Evolutionary conservation across 2,329 filamentous ascomycete genomes (phyloP).

Genomic region (Penicillium sclerotigenum): DNA sequence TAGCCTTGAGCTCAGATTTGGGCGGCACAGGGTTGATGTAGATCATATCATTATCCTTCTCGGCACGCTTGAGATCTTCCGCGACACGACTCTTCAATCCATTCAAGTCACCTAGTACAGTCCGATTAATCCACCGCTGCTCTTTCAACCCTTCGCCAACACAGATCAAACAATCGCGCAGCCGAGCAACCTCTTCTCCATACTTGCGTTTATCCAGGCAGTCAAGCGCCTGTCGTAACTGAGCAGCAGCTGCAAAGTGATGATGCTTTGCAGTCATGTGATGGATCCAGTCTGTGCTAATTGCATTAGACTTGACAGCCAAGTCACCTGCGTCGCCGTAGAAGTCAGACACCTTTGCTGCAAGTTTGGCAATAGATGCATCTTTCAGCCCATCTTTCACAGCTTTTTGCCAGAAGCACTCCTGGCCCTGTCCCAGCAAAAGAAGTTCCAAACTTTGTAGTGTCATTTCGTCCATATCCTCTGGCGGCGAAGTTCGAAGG

Average conservation of each 20-base stretch:
- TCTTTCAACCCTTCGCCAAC: constrained; percentile 86
- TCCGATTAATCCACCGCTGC: constrained; percentile 74
- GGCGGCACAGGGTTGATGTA: constrained; percentile 82
- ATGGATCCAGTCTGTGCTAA: constrained; percentile 95
- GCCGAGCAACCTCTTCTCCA: constrained; percentile 86
- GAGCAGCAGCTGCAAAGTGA: constrained; percentile 92
- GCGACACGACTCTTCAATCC: constrained; percentile 76
- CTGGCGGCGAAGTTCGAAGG: constrained; percentile 76
- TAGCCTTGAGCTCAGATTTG: constrained; percentile 79
- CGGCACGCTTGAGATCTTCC: constrained; percentile 85
- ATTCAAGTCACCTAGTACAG: constrained; percentile 76
- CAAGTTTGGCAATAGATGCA: constrained; percentile 83
- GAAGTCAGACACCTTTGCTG: constrained; percentile 84
- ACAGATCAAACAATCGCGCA: constrained; percentile 77
- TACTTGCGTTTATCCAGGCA: constrained; percentile 92
- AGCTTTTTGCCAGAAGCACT: constrained; percentile 97
- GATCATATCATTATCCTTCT: constrained; percentile 95
- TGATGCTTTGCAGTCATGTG: constrained; percentile 96
- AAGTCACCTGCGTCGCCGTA: constrained; percentile 82
- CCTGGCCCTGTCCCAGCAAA: constrained; percentile 87
- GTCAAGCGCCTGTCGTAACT: constrained; percentile 86
- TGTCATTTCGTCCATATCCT: constrained; percentile 91
- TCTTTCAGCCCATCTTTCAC: constrained; percentile 94
- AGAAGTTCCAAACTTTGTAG: constrained; percentile 79
- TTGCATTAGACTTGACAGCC: constrained; percentile 81